Base-by-base conservation (phyloP, 345 rosid genomes). In the Pelargonium nanum region DNA sequence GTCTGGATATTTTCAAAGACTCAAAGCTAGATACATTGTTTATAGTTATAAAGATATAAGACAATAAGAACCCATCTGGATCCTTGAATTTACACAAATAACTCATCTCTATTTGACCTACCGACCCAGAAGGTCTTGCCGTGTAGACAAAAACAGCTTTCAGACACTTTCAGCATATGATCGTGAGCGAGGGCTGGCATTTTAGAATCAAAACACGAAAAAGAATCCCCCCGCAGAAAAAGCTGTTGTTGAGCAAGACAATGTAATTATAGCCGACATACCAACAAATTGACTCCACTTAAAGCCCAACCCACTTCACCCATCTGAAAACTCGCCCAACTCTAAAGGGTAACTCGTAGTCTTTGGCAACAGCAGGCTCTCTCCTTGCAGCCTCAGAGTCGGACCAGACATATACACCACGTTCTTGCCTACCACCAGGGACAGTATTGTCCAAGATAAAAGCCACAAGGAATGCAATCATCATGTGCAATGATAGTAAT, bases 231-330 rank as follows among this genome's bases (percentile, higher is more conserved):
- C n/a, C n/a, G n/a, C 48, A 40, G 48, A 40, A 55, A 55, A 19
- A 19, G 51, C 63, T 19, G 6, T 15, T 32, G 22, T 60, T 54
- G 65, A 69, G 66, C 70, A 63, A 9, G 26, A 57, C 19, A 4
- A 26, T 12, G 52, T 15, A 24, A 44, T 51, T 50, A 30, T 21
- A 19, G 53, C 26, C 8, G 13, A 19, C 21, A 53, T 7, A n/a
- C 58, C 59, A 19, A 45, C 30, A 13, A 48, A 17, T 32, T 19
- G 5, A 24, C 7, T 24, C 19, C 25, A 25, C 32, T 89, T 81
- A 89, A 56, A 93, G 74, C 60, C 99, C 99, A 13, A 89, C 97
- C 99, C 99, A 89, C 57, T 85, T 93, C 48, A 93, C 94, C 97
- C 99, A 93, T 82, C 87, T 79, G 80, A 93, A 93, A 71, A 83